Conservation (phyloP, 1,284 basidiomycete genomes). For the Papiliotrema terrestris region DNA sequence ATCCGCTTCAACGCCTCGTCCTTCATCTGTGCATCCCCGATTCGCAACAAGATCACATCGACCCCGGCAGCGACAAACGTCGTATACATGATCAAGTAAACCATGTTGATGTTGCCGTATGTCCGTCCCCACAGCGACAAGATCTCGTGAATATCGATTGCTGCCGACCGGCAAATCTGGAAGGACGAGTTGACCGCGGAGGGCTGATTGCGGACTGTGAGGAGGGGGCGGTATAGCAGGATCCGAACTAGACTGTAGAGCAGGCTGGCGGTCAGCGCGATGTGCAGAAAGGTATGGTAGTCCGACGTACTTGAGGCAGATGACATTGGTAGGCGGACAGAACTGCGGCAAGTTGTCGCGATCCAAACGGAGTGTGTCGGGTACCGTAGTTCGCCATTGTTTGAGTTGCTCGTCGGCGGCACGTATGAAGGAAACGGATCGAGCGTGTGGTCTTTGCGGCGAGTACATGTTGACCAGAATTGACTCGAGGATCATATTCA, state of each 20-base stretch:
- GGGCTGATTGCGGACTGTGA: conserved; percentile 14
- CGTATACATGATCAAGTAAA: conserved; percentile 24
- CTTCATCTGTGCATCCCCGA: conserved; percentile 14
- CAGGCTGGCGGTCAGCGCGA: conserved; percentile 2
- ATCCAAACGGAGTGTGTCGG: not conserved
- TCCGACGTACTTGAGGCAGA: conserved; percentile 9
- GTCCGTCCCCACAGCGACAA: conserved; percentile 20
- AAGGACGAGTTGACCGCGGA: conserved; percentile 13
- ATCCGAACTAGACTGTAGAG: conserved; percentile 18
- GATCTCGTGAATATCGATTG: conserved; percentile 21
- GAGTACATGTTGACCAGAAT: conserved; percentile 28
- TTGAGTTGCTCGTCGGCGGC: not conserved
- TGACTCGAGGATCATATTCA: conserved; percentile 23
- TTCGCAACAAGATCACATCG: conserved; percentile 20
- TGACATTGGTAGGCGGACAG: conserved; percentile 15
- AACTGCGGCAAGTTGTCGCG: not conserved
- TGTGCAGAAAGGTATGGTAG: not conserved
- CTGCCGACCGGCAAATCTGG: conserved; percentile 17
- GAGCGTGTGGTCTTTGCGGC: conserved; percentile 20
- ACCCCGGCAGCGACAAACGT: conserved; percentile 22
- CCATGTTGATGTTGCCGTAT: conserved; percentile 24
- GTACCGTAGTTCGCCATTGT: not conserved
- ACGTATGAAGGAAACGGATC: conserved; percentile 15
- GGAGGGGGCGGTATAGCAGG: conserved; percentile 21
- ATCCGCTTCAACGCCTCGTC: conserved; percentile 22